Conservation (phyloP, 768 basidiomycete species). For the Serendipita vermifera region DNA sequence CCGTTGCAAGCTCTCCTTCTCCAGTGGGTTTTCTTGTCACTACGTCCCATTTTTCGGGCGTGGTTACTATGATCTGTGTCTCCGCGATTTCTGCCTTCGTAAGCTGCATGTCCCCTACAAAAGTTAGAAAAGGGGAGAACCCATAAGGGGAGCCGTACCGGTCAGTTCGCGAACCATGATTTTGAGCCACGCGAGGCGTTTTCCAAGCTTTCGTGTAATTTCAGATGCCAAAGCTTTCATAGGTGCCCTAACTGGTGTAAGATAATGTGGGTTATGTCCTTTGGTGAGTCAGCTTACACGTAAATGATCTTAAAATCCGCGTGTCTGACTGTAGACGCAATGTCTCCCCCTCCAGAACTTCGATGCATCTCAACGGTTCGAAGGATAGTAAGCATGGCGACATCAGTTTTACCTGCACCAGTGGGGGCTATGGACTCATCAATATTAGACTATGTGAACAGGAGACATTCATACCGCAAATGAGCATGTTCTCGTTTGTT, state of each 20-base stretch:
- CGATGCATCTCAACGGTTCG: constrained; percentile 72
- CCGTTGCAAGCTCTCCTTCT: constrained; percentile 91
- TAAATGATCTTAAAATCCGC: constrained; percentile 93
- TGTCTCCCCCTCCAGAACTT: constrained; percentile 20
- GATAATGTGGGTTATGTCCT: neutral
- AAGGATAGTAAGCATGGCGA: constrained; percentile 87
- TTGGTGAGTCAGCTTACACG: constrained; percentile 41
- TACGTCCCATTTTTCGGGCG: constrained; percentile 99
- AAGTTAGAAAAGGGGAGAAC: neutral
- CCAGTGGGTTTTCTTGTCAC: constrained; percentile 95
- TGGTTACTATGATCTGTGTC: constrained; percentile 97
- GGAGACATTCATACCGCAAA: constrained; percentile 51
- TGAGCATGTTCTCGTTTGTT: constrained; percentile 92
- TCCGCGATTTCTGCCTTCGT: constrained; percentile 85
- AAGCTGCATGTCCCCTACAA: constrained; percentile 82
- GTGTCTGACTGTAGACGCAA: constrained; percentile 43
- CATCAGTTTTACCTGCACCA: constrained; percentile 99
- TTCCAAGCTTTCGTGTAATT: constrained; percentile 86
- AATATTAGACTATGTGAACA: neutral
- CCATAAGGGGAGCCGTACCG: constrained; percentile 34
- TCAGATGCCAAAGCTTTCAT: constrained; percentile 98
- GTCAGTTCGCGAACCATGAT: constrained; percentile 85
- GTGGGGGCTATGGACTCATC: constrained; percentile 59
- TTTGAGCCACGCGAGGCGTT: constrained; percentile 74
- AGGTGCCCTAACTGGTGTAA: constrained; percentile 62